Evolutionary conservation across 2,329 filamentous ascomycete genomes (phyloP).

Genomic region (Talaromyces sp.): DNA sequence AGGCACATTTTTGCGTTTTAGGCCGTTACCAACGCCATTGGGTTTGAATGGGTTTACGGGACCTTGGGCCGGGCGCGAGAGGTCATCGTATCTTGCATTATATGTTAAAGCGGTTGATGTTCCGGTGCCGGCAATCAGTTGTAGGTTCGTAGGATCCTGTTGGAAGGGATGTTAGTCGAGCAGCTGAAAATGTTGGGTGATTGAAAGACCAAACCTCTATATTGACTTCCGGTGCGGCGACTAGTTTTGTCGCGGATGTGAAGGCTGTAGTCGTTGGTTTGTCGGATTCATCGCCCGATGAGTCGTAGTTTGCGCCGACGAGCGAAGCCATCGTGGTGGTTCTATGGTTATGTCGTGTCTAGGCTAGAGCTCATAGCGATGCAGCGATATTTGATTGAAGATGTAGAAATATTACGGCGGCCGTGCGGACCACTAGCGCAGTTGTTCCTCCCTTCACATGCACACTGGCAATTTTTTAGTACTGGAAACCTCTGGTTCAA

Average conservation of each 20-base stretch:
- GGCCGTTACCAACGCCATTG: slow-evolving; percentile 48
- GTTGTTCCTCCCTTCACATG: neutral
- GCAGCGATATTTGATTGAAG: neutral
- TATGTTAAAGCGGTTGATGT: slow-evolving; percentile 51
- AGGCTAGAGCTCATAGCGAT: neutral
- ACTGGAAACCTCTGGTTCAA: neutral
- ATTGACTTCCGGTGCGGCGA: slow-evolving; percentile 53
- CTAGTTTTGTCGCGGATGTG: slow-evolving; percentile 37
- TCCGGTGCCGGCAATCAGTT: slow-evolving; percentile 49
- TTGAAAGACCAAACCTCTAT: slow-evolving; percentile 53
- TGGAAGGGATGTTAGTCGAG: slow-evolving; percentile 35
- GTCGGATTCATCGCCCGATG: slow-evolving; percentile 49
- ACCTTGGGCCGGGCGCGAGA: slow-evolving; percentile 63
- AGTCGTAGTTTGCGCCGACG: slow-evolving; percentile 45
- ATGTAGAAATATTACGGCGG: slow-evolving; percentile 18
- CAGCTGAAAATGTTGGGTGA: slow-evolving; percentile 8
- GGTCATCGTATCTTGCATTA: slow-evolving; percentile 65
- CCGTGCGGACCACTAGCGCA: slow-evolving; percentile 4
- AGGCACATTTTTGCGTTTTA: slow-evolving; percentile 76
- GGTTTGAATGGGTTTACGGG: slow-evolving; percentile 74
- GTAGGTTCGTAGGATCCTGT: slow-evolving; percentile 50
- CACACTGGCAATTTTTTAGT: neutral
- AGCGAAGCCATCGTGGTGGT: slow-evolving; percentile 40
- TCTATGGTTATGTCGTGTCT: neutral
- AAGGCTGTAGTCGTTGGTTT: slow-evolving; percentile 25